Evolutionary conservation across 495 filamentous ascomycete genomes (phyloP), one percentile per base, ranked within the genome.

Genomic region (Podospora comata): DNA sequence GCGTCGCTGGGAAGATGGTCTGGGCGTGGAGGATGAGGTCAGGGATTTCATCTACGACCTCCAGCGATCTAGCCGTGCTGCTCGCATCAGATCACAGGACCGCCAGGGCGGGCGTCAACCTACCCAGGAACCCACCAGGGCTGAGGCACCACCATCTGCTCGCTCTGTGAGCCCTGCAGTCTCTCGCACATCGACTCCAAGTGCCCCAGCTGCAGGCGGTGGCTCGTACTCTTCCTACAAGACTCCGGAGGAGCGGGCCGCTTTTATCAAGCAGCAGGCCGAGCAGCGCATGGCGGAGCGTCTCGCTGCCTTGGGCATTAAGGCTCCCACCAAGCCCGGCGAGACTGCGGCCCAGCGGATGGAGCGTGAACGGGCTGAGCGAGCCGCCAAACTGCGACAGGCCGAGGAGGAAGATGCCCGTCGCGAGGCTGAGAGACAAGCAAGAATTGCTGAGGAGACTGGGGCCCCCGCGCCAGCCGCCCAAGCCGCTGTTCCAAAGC

Each of bases 221-320:
- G 83, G 83, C 3, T 86, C 89, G 4, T 95, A 96, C 68, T 86
- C 90, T 2, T 84, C 90, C n/a, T 93, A 92, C 77, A 91, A 90
- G 74, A 96, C 94, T 2, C 89, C 93, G 4, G 93, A 97, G 74
- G 94, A 98, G 69, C 87, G 96, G 55, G 94, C 96, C 28, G 92
- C 96, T 5, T 97, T 93, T 77, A 96, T 97, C 70, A 95, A 95
- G 76, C 93, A 97, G 77, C 94, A 97, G 76, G 96, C 96, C 15
- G 93, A 98, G 78, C 92, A 93, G 75, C 91, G 94, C 59, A 97
- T 99, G 91, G 93, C 94, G n/a, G 96, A 98, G 77, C 88, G 95
- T 62, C 88, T 99, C 70, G 96, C 96, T 58, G 95, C 94, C 60
- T 86, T 97, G 65, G 95, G 95, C 19, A 86, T 99, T 71, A 95